These are phyloP conservation scores for Cephaloascus fragrans DNA, from an alignment of 805 yeast species.

Conservation along the genomic window DNA sequence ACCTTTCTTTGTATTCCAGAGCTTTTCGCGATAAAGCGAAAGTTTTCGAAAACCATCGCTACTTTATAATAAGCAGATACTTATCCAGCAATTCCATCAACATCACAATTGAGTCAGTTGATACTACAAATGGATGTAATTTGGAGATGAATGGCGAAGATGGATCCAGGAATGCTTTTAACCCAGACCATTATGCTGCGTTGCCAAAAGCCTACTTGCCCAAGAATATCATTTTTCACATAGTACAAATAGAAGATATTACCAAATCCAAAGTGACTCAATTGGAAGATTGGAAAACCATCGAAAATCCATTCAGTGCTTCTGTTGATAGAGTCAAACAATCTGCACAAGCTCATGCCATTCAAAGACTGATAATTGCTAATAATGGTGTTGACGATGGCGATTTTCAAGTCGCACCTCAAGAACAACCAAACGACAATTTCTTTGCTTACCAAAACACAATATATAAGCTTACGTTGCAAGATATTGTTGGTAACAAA, in stretches of 20 bases:
- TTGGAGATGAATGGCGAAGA: background rate
- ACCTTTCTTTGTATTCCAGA: too few relatives aligned
- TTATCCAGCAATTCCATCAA: too few relatives aligned
- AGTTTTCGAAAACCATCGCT: too few relatives aligned
- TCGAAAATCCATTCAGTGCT: conserved; percentile 48
- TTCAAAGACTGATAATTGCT: conserved; percentile 20
- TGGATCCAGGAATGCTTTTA: background rate
- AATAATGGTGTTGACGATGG: conserved; percentile 41
- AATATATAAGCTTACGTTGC: conserved; percentile 46
- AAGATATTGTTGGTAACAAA: conserved; percentile 39
- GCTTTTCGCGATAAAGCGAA: too few relatives aligned
- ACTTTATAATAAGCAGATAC: too few relatives aligned
- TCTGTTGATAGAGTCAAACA: conserved; percentile 44
- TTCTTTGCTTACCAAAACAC: conserved; percentile 6
- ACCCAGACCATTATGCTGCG: conserved; percentile 1
- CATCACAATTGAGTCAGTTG: conserved; percentile 6
- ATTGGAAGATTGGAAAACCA: conserved; percentile 42
- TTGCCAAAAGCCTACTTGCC: conserved; percentile 5
- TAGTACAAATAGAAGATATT: conserved; percentile 45
- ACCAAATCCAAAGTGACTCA: conserved; percentile 40
- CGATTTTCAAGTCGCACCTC: conserved; percentile 9
- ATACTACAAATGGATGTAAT: background rate
- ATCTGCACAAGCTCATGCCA: conserved; percentile 4
- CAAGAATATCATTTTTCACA: conserved; percentile 33
- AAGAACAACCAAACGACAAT: conserved; percentile 1